Evolutionary conservation across 1,139 yeast species (phyloP).

Genomic region (Diutina siamensis): DNA sequence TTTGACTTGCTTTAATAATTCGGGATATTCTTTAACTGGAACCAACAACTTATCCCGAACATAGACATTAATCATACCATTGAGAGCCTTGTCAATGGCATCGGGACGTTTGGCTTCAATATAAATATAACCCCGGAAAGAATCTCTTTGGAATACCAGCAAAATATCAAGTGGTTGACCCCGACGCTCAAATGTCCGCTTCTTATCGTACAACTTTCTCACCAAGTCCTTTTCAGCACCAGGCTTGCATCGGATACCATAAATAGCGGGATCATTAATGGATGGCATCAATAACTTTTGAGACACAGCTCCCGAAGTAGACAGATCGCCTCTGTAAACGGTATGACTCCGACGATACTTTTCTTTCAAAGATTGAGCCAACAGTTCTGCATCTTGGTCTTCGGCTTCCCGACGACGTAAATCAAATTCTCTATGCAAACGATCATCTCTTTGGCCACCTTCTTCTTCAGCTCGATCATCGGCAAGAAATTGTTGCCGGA

Average conservation of each 20-base stretch:
- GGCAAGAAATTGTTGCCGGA: constrained; percentile 71
- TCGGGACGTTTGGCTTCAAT: constrained; percentile 91
- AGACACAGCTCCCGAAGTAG: constrained; percentile 68
- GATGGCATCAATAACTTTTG: constrained; percentile 91
- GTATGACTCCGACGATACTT: constrained; percentile 83
- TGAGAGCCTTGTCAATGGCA: constrained; percentile 79
- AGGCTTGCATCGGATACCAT: constrained; percentile 90
- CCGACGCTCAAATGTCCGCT: constrained; percentile 54
- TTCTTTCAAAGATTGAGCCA: constrained; percentile 88
- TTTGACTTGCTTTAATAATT: constrained; percentile 80
- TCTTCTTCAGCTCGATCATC: constrained; percentile 52
- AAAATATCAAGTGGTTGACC: constrained; percentile 57
- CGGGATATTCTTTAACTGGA: constrained; percentile 93
- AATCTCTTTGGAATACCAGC: constrained; percentile 93
- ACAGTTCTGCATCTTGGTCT: constrained; percentile 89
- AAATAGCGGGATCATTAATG: constrained; percentile 90
- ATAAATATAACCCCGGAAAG: constrained; percentile 82
- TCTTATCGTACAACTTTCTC: constrained; percentile 71
- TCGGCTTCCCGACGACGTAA: constrained; percentile 81
- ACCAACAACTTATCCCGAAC: constrained; percentile 66
- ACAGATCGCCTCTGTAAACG: constrained; percentile 77
- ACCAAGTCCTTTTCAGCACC: constrained; percentile 92
- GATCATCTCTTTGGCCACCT: constrained; percentile 41
- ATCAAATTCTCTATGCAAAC: constrained; percentile 86
- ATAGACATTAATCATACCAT: constrained; percentile 81